phyloP scores from a whole-genome alignment of 2,329 filamentous ascomycete genomes.

The Xylaria arbuscula region DNA sequence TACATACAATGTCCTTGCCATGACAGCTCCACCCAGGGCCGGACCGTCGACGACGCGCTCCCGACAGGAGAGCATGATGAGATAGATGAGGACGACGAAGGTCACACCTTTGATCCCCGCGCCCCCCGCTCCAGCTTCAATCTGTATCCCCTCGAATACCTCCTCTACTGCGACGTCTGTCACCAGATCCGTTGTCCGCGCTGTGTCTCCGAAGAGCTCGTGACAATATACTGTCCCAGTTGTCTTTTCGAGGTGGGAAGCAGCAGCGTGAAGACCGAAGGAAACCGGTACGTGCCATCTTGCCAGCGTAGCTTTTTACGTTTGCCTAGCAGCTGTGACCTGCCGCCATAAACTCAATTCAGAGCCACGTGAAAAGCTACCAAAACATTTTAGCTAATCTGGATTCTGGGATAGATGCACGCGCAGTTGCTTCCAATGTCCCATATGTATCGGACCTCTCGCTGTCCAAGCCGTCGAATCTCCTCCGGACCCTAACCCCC shows the following conservation, averaged over 20 bases:
- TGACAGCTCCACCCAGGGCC: constrained; percentile 41
- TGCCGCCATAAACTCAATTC: neutral
- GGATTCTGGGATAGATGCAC: constrained; percentile 72
- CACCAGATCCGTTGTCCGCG: constrained; percentile 93
- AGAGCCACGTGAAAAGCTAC: neutral
- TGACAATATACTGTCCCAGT: constrained; percentile 94
- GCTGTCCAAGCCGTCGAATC: constrained; percentile 77
- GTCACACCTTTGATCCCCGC: constrained; percentile 81
- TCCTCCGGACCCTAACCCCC: constrained; percentile 58
- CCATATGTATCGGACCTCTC: constrained; percentile 84
- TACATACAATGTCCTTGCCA: constrained; percentile 74
- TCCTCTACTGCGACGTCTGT: constrained; percentile 97
- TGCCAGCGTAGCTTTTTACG: neutral
- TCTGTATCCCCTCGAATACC: constrained; percentile 90
- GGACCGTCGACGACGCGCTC: constrained; percentile 50
- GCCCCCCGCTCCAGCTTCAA: constrained; percentile 88
- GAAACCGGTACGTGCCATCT: constrained; percentile 76
- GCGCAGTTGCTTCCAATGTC: constrained; percentile 95
- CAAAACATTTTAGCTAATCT: constrained; percentile 9
- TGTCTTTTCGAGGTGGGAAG: constrained; percentile 97
- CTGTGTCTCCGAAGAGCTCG: constrained; percentile 92
- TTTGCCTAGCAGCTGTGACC: neutral
- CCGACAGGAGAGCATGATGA: constrained; percentile 37
- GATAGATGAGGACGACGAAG: constrained; percentile 67
- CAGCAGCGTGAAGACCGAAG: constrained; percentile 90